phyloP scores from a whole-genome alignment of 345 rosid species.

The Populus tremula region DNA sequence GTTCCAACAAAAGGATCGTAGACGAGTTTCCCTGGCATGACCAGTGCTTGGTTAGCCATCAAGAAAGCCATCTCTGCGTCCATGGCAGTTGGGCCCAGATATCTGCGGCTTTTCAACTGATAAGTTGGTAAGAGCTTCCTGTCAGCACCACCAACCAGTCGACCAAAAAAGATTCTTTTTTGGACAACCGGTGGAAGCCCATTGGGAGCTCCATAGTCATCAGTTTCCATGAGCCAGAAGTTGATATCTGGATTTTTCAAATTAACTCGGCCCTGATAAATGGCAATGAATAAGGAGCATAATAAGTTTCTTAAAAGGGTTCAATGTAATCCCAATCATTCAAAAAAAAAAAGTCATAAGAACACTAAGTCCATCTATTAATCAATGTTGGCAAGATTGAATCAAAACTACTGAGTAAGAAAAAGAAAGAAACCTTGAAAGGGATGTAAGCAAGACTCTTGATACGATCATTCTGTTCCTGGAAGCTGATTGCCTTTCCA shows the following conservation, averaged over 20 bases:
- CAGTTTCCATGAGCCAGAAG: slow-evolving; percentile 86
- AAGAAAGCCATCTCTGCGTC: slow-evolving; percentile 99
- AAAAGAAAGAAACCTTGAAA: slow-evolving; percentile 50
- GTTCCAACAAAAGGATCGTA: slow-evolving; percentile 98
- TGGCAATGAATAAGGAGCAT: background rate
- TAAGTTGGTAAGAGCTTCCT: slow-evolving; percentile 84
- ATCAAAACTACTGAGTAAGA: background rate
- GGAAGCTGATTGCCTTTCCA: slow-evolving; percentile 67
- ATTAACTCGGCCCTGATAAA: slow-evolving; percentile 70
- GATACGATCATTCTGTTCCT: slow-evolving; percentile 78
- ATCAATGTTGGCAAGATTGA: background rate
- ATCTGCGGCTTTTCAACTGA: slow-evolving; percentile 76
- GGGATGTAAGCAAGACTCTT: slow-evolving; percentile 63
- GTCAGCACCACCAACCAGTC: slow-evolving; percentile 89
- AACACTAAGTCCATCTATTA: background rate
- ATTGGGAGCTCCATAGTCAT: slow-evolving; percentile 63
- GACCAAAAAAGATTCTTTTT: slow-evolving; percentile 77
- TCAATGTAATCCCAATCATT: background rate
- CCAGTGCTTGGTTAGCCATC: slow-evolving; percentile 95
- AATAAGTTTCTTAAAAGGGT: background rate
- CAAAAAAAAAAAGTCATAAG: too few species aligned
- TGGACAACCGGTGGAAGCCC: slow-evolving; percentile 82
- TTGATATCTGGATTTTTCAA: slow-evolving; percentile 72
- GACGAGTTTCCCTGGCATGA: slow-evolving; percentile 70
- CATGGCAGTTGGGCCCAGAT: slow-evolving; percentile 97